These are phyloP conservation scores for Oryza longistaminata DNA, from an alignment of 176 grass and related monocot species.

Conservation along the genomic window DNA sequence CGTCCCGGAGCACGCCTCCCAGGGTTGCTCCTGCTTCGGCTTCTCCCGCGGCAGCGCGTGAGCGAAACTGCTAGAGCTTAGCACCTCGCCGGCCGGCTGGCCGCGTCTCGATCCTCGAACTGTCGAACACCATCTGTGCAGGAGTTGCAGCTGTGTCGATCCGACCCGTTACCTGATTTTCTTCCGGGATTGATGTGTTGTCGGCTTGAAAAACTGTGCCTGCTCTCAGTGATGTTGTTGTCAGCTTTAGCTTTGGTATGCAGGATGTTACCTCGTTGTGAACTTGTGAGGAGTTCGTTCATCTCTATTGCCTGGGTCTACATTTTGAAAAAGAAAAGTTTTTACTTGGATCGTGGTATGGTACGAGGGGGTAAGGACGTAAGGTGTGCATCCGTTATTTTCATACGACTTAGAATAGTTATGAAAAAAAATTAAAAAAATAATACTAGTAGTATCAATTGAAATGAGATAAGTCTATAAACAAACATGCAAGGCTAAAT, in stretches of 20 bases:
- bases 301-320: neutral
- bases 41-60: constrained; percentile 19
- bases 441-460: no score
- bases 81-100: no score
- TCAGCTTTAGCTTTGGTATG: neutral
- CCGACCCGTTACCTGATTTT: no score
- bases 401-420: no score
- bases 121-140: neutral
- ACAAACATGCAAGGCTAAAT: no score
- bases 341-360: no score
- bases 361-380: no score
- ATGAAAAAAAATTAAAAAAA: no score
- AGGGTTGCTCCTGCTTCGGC: constrained; percentile 61
- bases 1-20: constrained; percentile 17
- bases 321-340: neutral
- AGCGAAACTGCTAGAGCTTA: neutral
- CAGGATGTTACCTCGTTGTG: neutral
- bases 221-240: neutral
- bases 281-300: neutral
- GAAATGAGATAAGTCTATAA: no score
- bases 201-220: neutral
- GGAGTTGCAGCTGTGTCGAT: neutral
- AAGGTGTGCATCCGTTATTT: no score
- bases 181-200: neutral
- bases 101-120: no score